Percentiles rank a stretch among this genome's conserved stretches.
Evolutionary conservation across 2,329 filamentous ascomycete genomes (phyloP).

Genomic region (Aureobasidium leucospermi): DNA sequence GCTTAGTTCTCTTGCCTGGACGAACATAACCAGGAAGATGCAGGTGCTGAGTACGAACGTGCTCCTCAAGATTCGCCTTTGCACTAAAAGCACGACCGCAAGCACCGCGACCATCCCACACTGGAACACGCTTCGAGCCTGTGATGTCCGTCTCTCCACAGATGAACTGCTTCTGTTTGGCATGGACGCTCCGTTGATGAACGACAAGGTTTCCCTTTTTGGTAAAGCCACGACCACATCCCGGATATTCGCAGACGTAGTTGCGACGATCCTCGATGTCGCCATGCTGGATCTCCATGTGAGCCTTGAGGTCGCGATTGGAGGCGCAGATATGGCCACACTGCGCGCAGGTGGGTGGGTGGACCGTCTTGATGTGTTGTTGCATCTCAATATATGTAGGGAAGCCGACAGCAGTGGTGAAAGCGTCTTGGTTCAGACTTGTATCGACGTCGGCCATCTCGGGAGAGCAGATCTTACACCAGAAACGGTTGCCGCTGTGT

Average conservation of each 20-base stretch:
- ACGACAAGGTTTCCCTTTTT: conserved; percentile 74
- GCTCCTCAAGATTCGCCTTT: conserved; percentile 73
- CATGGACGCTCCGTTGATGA: conserved; percentile 70
- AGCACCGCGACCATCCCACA: conserved; percentile 59
- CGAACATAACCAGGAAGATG: conserved; percentile 39
- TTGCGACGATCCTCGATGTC: conserved; percentile 13
- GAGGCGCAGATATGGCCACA: conserved; percentile 64
- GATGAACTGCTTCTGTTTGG: conserved; percentile 65
- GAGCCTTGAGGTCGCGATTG: conserved; percentile 61
- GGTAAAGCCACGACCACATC: conserved; percentile 71
- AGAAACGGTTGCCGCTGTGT: conserved; percentile 65
- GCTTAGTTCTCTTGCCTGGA: conserved; percentile 28
- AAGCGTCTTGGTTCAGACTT: conserved; percentile 20
- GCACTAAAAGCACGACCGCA: conserved; percentile 71
- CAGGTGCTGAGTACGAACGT: conserved; percentile 75
- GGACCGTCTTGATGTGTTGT: conserved; percentile 63
- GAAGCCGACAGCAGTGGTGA: conserved; percentile 42
- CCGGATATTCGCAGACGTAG: conserved; percentile 58
- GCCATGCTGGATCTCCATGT: conserved; percentile 69
- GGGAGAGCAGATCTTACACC: conserved; percentile 64
- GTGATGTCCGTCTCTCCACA: conserved; percentile 64
- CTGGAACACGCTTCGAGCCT: conserved; percentile 47
- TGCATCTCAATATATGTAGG: conserved; percentile 64
- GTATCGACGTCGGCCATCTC: conserved; percentile 21
- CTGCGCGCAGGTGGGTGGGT: conserved; percentile 64